Conservation (phyloP, 768 basidiomycete species). For the Neoboletus magnificus region DNA sequence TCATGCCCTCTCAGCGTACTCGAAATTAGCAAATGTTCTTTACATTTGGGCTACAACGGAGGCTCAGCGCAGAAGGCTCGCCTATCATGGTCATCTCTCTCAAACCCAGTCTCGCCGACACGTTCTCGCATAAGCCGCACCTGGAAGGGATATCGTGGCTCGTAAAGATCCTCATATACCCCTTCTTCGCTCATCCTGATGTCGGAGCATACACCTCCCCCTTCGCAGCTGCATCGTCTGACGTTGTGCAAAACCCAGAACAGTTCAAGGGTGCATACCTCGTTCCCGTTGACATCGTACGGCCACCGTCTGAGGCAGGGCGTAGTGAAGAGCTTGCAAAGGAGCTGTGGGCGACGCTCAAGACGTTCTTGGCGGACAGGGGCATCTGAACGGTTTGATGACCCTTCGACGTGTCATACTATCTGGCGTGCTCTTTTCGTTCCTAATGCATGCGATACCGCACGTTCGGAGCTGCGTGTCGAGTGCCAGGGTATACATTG, state of each 20-base stretch:
- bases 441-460: neutral
- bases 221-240: constrained; percentile 30
- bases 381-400: constrained; percentile 9
- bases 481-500: too few species aligned
- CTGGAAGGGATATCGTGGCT: constrained; percentile 18
- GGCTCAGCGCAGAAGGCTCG: constrained; percentile 30
- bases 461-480: neutral
- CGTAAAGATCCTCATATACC: constrained; percentile 18
- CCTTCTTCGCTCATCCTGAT: constrained; percentile 16
- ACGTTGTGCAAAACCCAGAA: constrained; percentile 16
- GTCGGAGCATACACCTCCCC: constrained; percentile 27
- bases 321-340: too few species aligned
- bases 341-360: constrained; percentile 10
- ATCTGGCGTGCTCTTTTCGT: neutral
- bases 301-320: too few species aligned
- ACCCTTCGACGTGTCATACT: neutral
- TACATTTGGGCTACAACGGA: constrained; percentile 49
- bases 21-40: constrained; percentile 54
- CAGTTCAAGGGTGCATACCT: constrained; percentile 26
- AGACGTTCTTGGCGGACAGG: constrained; percentile 24
- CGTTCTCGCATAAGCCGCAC: constrained; percentile 24
- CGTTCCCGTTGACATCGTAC: too few species aligned
- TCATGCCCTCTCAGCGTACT: constrained; percentile 33
- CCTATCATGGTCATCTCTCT: constrained; percentile 27
- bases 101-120: constrained; percentile 31